Percentiles rank a stretch among this genome's conserved stretches.
Evolutionary conservation across 257 asterid genomes (phyloP).

Genomic region (Scutellaria baicalensis): DNA sequence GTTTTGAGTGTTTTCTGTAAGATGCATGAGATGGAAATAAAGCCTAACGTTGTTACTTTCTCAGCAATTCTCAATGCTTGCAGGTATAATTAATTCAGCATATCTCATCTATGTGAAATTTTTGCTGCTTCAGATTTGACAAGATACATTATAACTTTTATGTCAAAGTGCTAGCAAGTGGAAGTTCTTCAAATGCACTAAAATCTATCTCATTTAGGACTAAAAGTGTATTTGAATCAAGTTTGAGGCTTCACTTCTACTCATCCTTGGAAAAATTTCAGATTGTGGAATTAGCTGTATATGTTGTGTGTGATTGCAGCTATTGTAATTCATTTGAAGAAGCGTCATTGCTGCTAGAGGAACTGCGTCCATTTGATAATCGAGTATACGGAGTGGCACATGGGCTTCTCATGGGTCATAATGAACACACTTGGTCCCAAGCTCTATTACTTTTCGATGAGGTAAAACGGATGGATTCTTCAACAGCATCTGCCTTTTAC

Average conservation of each 20-base stretch:
- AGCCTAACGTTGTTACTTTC: constrained; percentile 95
- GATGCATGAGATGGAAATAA: constrained; percentile 90
- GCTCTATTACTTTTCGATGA: constrained; percentile 78
- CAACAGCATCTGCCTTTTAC: constrained; percentile 91
- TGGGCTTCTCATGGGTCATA: constrained; percentile 83
- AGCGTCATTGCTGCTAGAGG: constrained; percentile 84
- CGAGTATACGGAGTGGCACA: constrained; percentile 92
- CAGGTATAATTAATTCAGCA: constrained; percentile 41
- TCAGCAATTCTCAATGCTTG: constrained; percentile 93
- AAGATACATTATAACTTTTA: no score
- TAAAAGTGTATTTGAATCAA: neutral
- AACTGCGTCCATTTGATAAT: constrained; percentile 69
- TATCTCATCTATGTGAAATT: neutral
- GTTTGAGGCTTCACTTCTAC: neutral
- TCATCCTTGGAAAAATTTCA: neutral
- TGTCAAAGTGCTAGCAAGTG: neutral
- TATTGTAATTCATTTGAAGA: constrained; percentile 83
- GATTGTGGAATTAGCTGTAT: neutral
- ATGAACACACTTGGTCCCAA: constrained; percentile 61
- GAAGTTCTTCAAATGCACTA: neutral
- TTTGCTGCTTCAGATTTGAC: no score
- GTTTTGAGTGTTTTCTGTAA: constrained; percentile 66
- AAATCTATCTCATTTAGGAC: neutral
- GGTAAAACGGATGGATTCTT: constrained; percentile 85
- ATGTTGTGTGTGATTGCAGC: constrained; percentile 45